Evolutionary conservation across 352 stramenopile genomes (phyloP), one percentile per base, ranked within the genome.

Genomic region (Phytophthora fragariae): DNA sequence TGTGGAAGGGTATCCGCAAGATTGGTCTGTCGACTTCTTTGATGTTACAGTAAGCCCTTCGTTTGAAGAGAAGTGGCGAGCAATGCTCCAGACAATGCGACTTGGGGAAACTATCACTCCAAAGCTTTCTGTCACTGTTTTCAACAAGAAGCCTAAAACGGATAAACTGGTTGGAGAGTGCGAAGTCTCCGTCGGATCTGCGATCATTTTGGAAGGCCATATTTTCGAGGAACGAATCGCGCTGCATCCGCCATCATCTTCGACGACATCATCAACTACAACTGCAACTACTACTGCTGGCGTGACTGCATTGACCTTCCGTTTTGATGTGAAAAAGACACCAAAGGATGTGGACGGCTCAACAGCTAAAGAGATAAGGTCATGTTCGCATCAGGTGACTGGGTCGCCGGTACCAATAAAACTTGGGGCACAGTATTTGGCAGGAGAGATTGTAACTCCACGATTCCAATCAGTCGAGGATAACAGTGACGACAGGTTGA

Each of bases 11-110:
- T 91, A 80, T 37, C 89, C 89, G 7, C 39, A 47, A 0, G 64
- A 93, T 31, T 96, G 85, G 88, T 39, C 73, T 19, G 55, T 83
- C 0, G 80, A 94, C 27, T 96, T 93, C 57, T 96, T 96, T 68
- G 77, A 91, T 21, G 57, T 62, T 1, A 75, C 69, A 8, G 64
- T 62, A 0, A 81, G 85, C 21, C 75, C 76, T 21, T 84, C 84
- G 27, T 87, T 82, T 37, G 89, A 95, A 31, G 53, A 44, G 0
- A 63, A 86, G 31, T 96, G 89, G 89, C 56, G 77, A 6, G 68
- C 57, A 12, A 68, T 92, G 35, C 71, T 96, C 5, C 65, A 68
- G 24, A 67, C 47, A 0, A 90, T 96, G 81, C 73, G 61, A 0
- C 83, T 96, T 10, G 89, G 87, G 0, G 53, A 31, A 7, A 83